These are phyloP conservation scores for Davidsoniella neocaledoniae DNA, from an alignment of 2,329 filamentous ascomycete species.

Conservation along the genomic window DNA sequence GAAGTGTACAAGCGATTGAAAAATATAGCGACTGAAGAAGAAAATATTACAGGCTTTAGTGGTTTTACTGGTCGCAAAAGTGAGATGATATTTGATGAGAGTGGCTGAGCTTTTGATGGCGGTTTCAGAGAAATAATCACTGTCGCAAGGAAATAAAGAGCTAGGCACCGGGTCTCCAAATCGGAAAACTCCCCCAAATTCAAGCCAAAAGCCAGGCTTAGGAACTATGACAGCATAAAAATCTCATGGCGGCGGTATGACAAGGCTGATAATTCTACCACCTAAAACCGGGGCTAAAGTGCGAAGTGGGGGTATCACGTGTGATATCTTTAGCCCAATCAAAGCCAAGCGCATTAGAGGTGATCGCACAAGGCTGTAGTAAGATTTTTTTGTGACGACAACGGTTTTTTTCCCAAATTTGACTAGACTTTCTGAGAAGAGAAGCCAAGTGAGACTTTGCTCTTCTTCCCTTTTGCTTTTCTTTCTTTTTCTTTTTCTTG, in stretches of 20 bases:
- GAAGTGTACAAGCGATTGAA: not conserved
- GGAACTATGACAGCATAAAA: no score
- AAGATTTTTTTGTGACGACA: constrained; percentile 3
- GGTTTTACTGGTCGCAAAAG: not conserved
- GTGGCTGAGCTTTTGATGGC: not conserved
- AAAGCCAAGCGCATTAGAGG: constrained; percentile 26
- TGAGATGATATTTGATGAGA: not conserved
- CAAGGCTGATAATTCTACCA: constrained; percentile 1
- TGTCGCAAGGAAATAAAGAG: not conserved
- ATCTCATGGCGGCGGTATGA: not conserved
- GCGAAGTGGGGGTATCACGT: not conserved
- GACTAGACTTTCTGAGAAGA: not conserved
- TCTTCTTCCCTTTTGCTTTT: not conserved
- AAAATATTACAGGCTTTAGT: no score
- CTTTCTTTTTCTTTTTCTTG: not conserved
- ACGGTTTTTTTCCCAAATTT: not conserved
- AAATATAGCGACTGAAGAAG: not conserved
- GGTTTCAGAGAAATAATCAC: not conserved
- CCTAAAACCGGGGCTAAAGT: not conserved
- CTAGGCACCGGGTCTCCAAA: no score
- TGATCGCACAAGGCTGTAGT: constrained; percentile 5
- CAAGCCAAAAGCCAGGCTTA: not conserved
- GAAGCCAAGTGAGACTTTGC: not conserved
- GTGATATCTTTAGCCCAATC: not conserved
- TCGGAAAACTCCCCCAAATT: not conserved